Evolutionary conservation across 2,329 filamentous ascomycete species (phyloP), one percentile per base, ranked within the genome.

Genomic region (Calonectria leucothoes): DNA sequence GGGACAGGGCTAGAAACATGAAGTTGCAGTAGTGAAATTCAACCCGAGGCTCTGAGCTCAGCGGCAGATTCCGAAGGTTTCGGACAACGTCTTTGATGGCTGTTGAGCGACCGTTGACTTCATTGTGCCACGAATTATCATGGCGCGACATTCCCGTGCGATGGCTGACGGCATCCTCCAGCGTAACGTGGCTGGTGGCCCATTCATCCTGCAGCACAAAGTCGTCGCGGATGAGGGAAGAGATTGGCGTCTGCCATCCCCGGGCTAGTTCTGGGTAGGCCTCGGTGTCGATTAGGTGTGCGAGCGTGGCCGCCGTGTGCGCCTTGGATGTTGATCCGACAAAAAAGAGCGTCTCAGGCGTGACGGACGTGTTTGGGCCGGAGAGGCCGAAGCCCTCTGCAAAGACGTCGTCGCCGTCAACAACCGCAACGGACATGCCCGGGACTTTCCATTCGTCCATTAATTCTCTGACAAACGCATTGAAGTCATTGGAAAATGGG

Each of bases 251-350:
- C 5, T 83, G 79, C 87, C 88, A 91, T 42, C 86, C 82, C 4
- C 87, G 76, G 79, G 82, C 39, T n/a, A 78, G 61, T 1, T 49
- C 67, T 1, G 79, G 67, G 39, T 79, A 72, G 17, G 73, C 48
- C 6, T 87, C 83, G 15, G 86, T 85, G 7, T 90, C 82, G 8
- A 91, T 85, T 3, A 90, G 78, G 1, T 87, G 85, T 1, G 91
- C 79, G 3, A 92, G 80, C 0, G 85, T 84, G 1, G 89, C 89
- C 0, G 88, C 86, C 0, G 87, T 88, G 59, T 90, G 86, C 3
- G 89, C 87, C 79, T 92, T 92, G 29, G 89, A 90, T 0, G 86
- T 90, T 52, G 89, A 91, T 2, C 86, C 91, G 3, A 84, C 85
- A 71, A 88, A 89, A 82, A 89, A 92, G 2, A 92, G 83, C 0